Evolutionary conservation across 2,329 filamentous ascomycete species (phyloP), one percentile per base, ranked within the genome.

Genomic region (Aplosporella prunicola): DNA sequence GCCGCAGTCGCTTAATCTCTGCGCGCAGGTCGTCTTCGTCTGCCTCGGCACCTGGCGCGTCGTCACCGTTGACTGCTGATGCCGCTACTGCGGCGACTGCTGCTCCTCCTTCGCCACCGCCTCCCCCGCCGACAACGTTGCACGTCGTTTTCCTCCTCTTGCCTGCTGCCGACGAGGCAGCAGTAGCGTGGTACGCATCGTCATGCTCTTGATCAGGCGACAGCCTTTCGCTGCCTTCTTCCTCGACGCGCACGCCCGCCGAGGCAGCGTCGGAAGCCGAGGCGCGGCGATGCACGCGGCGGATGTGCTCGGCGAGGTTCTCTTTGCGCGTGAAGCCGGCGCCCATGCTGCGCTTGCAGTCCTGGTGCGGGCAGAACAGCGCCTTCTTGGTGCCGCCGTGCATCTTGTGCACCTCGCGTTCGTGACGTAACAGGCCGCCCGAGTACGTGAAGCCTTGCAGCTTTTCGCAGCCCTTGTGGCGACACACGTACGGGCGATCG

Each of bases 371-470:
- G 52, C 89, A 96, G 66, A 85, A 83, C 38, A 93, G 72, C 3
- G 82, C 80, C 45, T 93, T 87, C 57, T 88, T 87, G 8, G 87
- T 85, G 2, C 86, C 87, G 39, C 86, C 84, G 51, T 93, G 82
- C 63, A 89, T 86, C 58, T 80, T 79, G 60, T 96, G 89, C 1
- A 96, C 89, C 61, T 96, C 89, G 45, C 89, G 80, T 61, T 94
- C 82, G 62, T 96, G 89, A 30, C 89, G 75, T 13, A 93, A 64
- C 0, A 96, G 74, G 3, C 89, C 89, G 11, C 89, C 89, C 0
- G 84, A 89, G 57, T 96, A 96, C 1, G 89, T 96, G 60, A 96
- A 96, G 1, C 89, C 89, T 35, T 84, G 83, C 0, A 94, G 73
- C 52, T 94, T 94, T 52, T 89, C 85, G 60, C 89, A 95, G 24